Base-by-base conservation (phyloP, 164 flowering plant species). In the Aristolochia californica region DNA sequence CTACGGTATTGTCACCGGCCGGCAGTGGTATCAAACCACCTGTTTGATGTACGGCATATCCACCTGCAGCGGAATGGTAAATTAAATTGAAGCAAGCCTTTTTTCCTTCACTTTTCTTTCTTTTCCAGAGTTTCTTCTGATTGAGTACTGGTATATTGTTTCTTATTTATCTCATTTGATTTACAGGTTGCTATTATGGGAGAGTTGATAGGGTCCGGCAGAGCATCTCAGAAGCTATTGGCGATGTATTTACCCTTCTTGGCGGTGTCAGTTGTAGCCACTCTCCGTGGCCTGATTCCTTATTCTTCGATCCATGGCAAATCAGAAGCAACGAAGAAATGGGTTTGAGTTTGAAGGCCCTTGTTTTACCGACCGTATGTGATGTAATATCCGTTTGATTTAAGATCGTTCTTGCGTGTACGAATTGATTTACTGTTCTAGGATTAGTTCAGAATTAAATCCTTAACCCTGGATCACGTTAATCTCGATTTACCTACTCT, bases 21-120 rank as follows among this genome's bases (percentile, higher is more conserved):
- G 75, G 59, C 45, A 76, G 5, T 88, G 96, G 90, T 59, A 73
- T 25, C 38, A 12, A 49, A 80, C 83, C 56, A 72, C 88, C 27
- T 85, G 88, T 66, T 77, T 85, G 77, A 63, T 83, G 51, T 77
- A 78, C 65, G 96, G 93, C n/a, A 84, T 57, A 59, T 80, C 82
- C 25, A 53, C 71, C 48, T 53, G 70, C 67, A 70, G 82, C 13
- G 53, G 74, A 60, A 73, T 85, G 96, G 90, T 86, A 78, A 16
- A 16, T 5, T 4, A 17, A 34, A 34, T 34, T 20, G 24, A 26
- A 23, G 10, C n/a, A 25, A 23, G 24, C 27, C 8, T 12, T n/a
- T 28, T 55, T 27, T 9, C 22, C 43, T 9, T 16, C 23, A 17
- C 5, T 28, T 0, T 9, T 27, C 8, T n/a, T 10, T 15, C 30